Base-by-base conservation (phyloP, 2,329 filamentous ascomycete genomes). In the Exophiala phaeomuriformis region DNA sequence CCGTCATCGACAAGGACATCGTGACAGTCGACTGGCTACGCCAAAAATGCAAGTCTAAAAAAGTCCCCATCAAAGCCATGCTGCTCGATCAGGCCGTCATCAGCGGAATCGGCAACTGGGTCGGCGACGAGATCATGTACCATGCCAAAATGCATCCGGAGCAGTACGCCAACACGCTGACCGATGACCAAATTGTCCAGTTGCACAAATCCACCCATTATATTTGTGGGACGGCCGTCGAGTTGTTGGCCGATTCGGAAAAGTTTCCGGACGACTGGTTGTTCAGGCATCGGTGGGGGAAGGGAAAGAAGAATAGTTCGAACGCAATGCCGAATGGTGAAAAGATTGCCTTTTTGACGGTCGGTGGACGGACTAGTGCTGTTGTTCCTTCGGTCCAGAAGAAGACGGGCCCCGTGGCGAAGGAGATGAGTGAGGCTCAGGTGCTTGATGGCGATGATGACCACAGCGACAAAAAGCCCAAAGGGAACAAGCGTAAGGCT, bases 71-170 rank as follows among this genome's bases (percentile, higher is more conserved):
- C 60, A 97, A 97, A 68, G 88, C 90, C 0, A 75, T 96, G 19
- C 74, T 98, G 8, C 77, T 97, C 2, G 88, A 97, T 66, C 93
- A 98, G 69, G 78, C 82, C 12, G 86, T 86, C 67, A 86, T 97
- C 57, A 93, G 87, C 64, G 93, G 93, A 5, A 88, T 98, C 58
- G 93, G 93, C 0, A 97, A 97, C 66, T 98, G 91, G 91, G 91
- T 98, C 50, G 90, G 85, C 0, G 93, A 98, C 66, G 93, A 98
- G 68, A 84, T 95, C 4, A 75, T 98, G 48, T 98, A 90, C 65
- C 85, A 97, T 62, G 86, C 93, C 3, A 83, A 80, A 47, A 78
- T 97, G 10, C 91, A 98, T 62, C 93, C 93, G 0, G 91, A 96
- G 68, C 89, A 95, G 67, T 94, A 94, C 71, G 89, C 85, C 70